Evolutionary conservation across 192 early-diverging fungal species (phyloP).

Genomic region (Podila verticillata): DNA sequence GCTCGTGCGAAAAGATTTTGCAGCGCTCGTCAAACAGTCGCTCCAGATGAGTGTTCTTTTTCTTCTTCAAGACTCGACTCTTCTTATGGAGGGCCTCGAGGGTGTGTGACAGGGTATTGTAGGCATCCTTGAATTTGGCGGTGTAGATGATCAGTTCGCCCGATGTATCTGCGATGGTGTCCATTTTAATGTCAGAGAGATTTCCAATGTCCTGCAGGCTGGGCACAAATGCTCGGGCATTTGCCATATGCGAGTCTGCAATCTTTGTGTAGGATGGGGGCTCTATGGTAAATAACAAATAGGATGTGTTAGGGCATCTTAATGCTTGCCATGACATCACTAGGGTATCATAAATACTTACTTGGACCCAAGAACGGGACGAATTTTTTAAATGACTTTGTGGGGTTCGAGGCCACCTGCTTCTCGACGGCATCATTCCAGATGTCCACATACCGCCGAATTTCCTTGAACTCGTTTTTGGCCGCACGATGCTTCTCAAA

Average conservation of each 20-base stretch:
- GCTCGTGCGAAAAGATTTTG: conserved; percentile 34
- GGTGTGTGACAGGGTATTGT: conserved; percentile 31
- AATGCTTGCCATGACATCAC: too few relatives aligned
- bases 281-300: background rate
- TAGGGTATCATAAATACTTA: conserved; percentile 3
- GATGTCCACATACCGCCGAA: conserved; percentile 43
- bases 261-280: conserved; percentile 41
- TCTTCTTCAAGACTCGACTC: conserved; percentile 28
- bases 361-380: conserved; percentile 41
- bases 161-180: conserved; percentile 31
- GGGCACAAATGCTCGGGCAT: conserved; percentile 30
- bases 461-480: conserved; percentile 37
- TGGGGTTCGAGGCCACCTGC: conserved; percentile 40
- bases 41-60: conserved; percentile 29
- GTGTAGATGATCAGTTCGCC: conserved; percentile 43
- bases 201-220: conserved; percentile 32
- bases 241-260: conserved; percentile 34
- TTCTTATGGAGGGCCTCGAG: conserved; percentile 29
- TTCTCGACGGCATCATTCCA: conserved; percentile 51
- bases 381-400: conserved; percentile 42
- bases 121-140: conserved; percentile 38
- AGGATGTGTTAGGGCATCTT: background rate
- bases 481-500: conserved; percentile 46
- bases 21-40: conserved; percentile 45
- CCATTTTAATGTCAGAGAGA: conserved; percentile 45